Base-by-base conservation (phyloP, 169 alveolate species). In the Theileria annulata region DNA sequence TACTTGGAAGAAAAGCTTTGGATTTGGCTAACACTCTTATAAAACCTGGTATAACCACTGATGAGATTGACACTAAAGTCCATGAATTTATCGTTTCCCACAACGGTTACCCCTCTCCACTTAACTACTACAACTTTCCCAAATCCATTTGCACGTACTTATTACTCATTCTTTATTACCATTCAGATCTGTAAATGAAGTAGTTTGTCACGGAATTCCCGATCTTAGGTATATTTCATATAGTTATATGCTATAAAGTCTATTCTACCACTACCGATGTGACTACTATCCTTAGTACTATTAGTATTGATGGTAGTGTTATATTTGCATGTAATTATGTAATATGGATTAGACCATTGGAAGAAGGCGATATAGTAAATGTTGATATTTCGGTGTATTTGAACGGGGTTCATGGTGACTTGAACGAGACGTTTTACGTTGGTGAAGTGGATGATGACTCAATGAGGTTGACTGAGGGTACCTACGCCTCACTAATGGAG, bases 191-290 rank as follows among this genome's bases (percentile, higher is more conserved):
- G 98, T 97, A 17, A 98, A 98, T 80, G 99, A 98, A 86, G 98
- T 96, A 31, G 96, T 97, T 25, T 98, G 99, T 79, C 99, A 98
- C 89, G 99, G 99, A 28, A 97, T 98, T 54, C 99, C 99, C 30
- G 99, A 97, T 88, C 77, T 79, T 23, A 88, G 99, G 79, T 94
- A 97, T 9, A 81, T 59, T 27, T 59, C 13, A 21, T n/a, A 28
- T 33, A 25, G 5, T 30, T 42, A 28, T 25, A 64, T 10, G 62
- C 35, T 5, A 27, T 77, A 95, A 89, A 76, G 89, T 81, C n/a
- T 80, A 87, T 48, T 91, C 95, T 47, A 94, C 90, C 67, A 94
- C 95, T n/a, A n/a, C n/a, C n/a, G 28, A 91, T 91, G 49, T 94
- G 94, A 49, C 93, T 87, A 73, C 71, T 58, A 35, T 28, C 0